A percentile compares a stretch with the other conserved stretches of the same genome.
phyloP scores from a whole-genome alignment of 208 protist genomes.

The Porcisia hertigi region DNA sequence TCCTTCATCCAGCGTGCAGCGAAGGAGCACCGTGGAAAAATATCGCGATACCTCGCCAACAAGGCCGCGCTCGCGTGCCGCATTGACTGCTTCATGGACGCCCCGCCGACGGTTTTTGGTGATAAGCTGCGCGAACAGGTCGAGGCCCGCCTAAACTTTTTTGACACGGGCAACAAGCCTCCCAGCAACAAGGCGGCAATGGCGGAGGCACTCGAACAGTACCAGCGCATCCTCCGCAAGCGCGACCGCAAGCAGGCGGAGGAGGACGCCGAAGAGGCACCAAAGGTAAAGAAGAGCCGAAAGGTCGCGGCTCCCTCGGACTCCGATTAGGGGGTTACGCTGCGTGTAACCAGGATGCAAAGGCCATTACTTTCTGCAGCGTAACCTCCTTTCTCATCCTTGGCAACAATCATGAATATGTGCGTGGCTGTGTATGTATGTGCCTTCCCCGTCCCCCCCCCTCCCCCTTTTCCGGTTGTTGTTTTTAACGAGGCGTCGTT shows the following conservation, averaged over 20 bases:
- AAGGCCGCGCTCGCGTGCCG: constrained; percentile 98
- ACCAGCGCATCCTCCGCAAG: constrained; percentile 76
- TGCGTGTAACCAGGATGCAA: background rate
- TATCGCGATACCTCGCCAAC: constrained; percentile 98
- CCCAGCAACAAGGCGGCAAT: constrained; percentile 96
- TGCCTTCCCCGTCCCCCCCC: background rate
- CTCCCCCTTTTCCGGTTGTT: background rate
- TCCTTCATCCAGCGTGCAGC: constrained; percentile 96
- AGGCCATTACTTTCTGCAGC: background rate
- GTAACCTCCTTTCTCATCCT: background rate
- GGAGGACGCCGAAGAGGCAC: constrained; percentile 24
- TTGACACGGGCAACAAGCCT: constrained; percentile 96
- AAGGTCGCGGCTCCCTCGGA: constrained; percentile 57
- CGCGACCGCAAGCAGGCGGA: constrained; percentile 47
- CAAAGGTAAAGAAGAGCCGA: constrained; percentile 65
- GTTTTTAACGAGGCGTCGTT: background rate
- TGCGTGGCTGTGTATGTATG: background rate
- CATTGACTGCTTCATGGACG: constrained; percentile 97
- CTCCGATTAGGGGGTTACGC: constrained; percentile 44
- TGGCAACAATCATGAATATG: background rate
- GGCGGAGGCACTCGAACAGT: constrained; percentile 94
- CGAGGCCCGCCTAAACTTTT: constrained; percentile 98
- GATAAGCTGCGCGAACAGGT: constrained; percentile 97
- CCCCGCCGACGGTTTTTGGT: constrained; percentile 92
- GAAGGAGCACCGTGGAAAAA: constrained; percentile 98